A percentile compares a stretch with the other conserved stretches of the same genome.
These are phyloP conservation scores for Allomyces arbusculus DNA, from an alignment of 192 early-diverging fungal species.

Conservation along the genomic window DNA sequence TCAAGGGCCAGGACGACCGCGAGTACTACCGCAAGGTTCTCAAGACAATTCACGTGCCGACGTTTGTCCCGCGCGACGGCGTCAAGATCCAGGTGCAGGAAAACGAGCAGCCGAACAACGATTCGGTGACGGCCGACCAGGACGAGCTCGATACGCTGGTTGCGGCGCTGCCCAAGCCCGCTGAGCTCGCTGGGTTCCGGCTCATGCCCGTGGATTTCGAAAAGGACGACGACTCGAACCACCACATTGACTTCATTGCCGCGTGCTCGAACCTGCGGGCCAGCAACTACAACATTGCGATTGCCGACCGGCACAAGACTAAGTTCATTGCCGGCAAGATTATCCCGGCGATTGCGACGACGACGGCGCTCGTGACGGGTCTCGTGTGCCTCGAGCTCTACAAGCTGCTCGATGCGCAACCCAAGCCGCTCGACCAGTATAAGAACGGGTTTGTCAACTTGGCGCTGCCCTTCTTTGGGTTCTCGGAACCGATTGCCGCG, in stretches of 20 bases:
- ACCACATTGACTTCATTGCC: conserved; percentile 98
- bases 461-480: conserved; percentile 95
- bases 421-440: conserved; percentile 76
- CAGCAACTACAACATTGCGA: conserved; percentile 51
- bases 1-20: conserved; percentile 60
- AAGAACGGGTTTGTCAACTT: conserved; percentile 98
- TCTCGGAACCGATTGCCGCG: conserved; percentile 91
- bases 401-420: conserved; percentile 59
- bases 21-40: conserved; percentile 46
- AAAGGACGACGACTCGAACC: conserved; percentile 98
- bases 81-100: conserved; percentile 95
- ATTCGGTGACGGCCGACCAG: conserved; percentile 7
- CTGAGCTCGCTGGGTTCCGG: conserved; percentile 60
- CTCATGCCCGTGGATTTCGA: conserved; percentile 88
- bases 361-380: conserved; percentile 89
- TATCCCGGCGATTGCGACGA: conserved; percentile 83
- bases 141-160: conserved; percentile 45
- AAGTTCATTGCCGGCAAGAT: conserved; percentile 84
- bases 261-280: conserved; percentile 90
- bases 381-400: conserved; percentile 92
- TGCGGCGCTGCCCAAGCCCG: conserved; percentile 48
- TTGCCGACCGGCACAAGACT: conserved; percentile 57
- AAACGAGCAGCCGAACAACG: conserved; percentile 38
- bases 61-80: conserved; percentile 70
- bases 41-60: conserved; percentile 40